Conservation (phyloP, 2,329 filamentous ascomycete genomes). For the Neonectria faginata region DNA sequence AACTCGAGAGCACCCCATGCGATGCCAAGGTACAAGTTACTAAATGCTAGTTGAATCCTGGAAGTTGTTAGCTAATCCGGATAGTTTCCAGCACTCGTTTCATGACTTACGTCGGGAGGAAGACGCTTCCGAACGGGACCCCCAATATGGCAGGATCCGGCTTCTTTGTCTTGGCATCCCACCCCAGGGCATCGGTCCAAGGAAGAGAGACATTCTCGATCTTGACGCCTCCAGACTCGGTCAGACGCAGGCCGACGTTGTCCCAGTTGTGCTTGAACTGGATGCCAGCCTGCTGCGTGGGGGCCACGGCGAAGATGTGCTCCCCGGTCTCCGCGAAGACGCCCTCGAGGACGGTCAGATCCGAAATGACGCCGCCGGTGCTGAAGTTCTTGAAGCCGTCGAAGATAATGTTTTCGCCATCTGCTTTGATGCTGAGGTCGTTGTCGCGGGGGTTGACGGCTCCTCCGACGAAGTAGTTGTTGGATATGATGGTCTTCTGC, state of each 20-base stretch:
- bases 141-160: slow-evolving; percentile 62
- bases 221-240: slow-evolving; percentile 71
- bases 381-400: slow-evolving; percentile 75
- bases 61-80: background rate
- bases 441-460: slow-evolving; percentile 75
- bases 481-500: slow-evolving; percentile 68
- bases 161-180: slow-evolving; percentile 62
- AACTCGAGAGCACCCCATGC: slow-evolving; percentile 67
- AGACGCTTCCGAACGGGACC: slow-evolving; percentile 66
- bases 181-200: slow-evolving; percentile 73
- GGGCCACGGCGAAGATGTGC: slow-evolving; percentile 72
- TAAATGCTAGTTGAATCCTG: slow-evolving; percentile 73
- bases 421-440: slow-evolving; percentile 66
- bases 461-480: slow-evolving; percentile 75
- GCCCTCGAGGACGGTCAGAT: slow-evolving; percentile 74
- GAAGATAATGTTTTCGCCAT: slow-evolving; percentile 68
- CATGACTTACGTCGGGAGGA: slow-evolving; percentile 65
- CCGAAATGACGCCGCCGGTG: slow-evolving; percentile 74
- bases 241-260: slow-evolving; percentile 72
- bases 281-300: slow-evolving; percentile 68
- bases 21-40: slow-evolving; percentile 74
- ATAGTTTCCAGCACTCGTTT: background rate
- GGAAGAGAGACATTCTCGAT: slow-evolving; percentile 68
- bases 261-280: slow-evolving; percentile 72
- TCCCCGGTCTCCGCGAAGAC: slow-evolving; percentile 67